phyloP scores from a whole-genome alignment of 768 basidiomycete species.

The Tylopilus vinaceipallidus region DNA sequence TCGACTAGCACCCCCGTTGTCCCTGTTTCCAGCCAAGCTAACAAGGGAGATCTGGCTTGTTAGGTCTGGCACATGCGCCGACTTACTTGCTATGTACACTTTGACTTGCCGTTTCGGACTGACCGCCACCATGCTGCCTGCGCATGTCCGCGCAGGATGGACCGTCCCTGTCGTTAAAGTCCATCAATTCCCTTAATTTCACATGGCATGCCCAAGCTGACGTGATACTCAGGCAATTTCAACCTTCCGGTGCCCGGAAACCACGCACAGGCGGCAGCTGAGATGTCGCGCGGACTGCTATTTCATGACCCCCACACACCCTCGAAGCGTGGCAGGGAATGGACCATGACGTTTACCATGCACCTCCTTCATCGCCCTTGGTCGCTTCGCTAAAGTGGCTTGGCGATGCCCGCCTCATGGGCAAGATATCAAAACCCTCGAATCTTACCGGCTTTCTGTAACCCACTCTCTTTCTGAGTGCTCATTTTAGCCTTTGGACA shows the following conservation, averaged over 20 bases:
- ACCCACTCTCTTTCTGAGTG: slow-evolving; percentile 9
- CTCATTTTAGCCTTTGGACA: not conserved
- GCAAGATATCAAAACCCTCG: slow-evolving; percentile 30
- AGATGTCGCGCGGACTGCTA: slow-evolving; percentile 13
- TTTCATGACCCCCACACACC: slow-evolving; percentile 22
- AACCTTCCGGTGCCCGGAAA: slow-evolving; percentile 23
- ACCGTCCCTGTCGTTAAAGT: slow-evolving; percentile 12
- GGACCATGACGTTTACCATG: slow-evolving; percentile 22
- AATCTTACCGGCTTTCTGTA: slow-evolving; percentile 8
- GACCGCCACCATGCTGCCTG: slow-evolving; percentile 21
- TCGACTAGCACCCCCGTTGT: too few relatives aligned
- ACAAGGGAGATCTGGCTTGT: not conserved
- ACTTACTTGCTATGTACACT: not conserved
- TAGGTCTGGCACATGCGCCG: slow-evolving; percentile 14
- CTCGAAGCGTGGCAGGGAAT: slow-evolving; percentile 30
- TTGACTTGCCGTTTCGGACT: not conserved
- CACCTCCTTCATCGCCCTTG: slow-evolving; percentile 25
- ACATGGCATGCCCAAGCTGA: slow-evolving; percentile 18
- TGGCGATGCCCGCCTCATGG: slow-evolving; percentile 32
- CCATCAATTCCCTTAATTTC: slow-evolving; percentile 25
- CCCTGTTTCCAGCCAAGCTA: not conserved
- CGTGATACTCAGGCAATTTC: slow-evolving; percentile 24
- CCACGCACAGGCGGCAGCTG: slow-evolving; percentile 25
- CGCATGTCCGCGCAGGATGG: slow-evolving; percentile 26
- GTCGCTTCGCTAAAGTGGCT: slow-evolving; percentile 25